A percentile compares a stretch with the other conserved stretches of the same genome.
phyloP scores from a whole-genome alignment of 1,284 basidiomycete genomes.

The Boletus hoseneyae region DNA sequence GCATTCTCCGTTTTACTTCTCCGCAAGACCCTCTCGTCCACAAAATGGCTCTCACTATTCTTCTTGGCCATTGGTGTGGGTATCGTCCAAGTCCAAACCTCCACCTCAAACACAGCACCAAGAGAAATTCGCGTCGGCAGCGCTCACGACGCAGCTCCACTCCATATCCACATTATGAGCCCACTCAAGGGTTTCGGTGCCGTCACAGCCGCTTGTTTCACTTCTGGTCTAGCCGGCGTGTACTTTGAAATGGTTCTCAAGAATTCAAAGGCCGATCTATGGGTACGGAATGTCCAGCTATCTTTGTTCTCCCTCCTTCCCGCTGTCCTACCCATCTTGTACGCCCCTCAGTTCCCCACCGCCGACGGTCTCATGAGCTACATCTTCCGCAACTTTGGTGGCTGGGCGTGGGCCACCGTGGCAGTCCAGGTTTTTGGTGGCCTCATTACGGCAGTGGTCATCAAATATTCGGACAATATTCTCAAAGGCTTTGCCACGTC shows the following conservation, averaged over 20 bases:
- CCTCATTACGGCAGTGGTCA: conserved; percentile 84
- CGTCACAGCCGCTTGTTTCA: conserved; percentile 73
- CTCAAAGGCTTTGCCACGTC: conserved; percentile 95
- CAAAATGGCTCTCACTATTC: conserved; percentile 84
- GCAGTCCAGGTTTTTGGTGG: conserved; percentile 89
- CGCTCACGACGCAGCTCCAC: conserved; percentile 48
- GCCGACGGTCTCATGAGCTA: conserved; percentile 43
- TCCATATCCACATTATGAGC: conserved; percentile 52
- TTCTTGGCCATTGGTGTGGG: conserved; percentile 87
- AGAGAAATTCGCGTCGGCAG: conserved; percentile 44
- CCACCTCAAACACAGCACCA: conserved; percentile 21
- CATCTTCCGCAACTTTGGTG: conserved; percentile 77
- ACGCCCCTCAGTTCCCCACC: conserved; percentile 39
- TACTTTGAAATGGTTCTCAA: conserved; percentile 86
- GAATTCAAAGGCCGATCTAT: conserved; percentile 64
- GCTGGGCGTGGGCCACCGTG: conserved; percentile 94
- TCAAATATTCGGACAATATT: conserved; percentile 90
- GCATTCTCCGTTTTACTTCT: conserved; percentile 87
- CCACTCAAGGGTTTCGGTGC: conserved; percentile 64
- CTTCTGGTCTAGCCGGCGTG: conserved; percentile 77
- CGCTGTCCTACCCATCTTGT: conserved; percentile 67
- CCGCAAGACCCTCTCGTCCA: conserved; percentile 64
- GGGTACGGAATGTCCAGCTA: conserved; percentile 78
- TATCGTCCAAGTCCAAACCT: conserved; percentile 84
- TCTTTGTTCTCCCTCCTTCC: conserved; percentile 76